phyloP scores from a whole-genome alignment of 257 asterid species.

The Solanum tarijense region DNA sequence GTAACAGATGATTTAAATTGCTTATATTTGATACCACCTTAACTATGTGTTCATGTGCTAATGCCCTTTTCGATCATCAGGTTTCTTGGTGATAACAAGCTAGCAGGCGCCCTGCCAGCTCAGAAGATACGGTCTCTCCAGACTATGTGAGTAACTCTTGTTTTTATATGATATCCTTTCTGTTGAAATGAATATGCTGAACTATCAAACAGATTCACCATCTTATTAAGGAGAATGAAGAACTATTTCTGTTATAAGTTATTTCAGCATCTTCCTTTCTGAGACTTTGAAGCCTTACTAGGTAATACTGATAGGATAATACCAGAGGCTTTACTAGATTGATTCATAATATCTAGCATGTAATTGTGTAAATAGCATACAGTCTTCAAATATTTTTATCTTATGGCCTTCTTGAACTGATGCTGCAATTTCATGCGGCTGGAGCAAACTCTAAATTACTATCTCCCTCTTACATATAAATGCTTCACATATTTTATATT shows the following conservation, averaged over 20 bases:
- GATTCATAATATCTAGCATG: background rate
- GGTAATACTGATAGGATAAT: background rate
- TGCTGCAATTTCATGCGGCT: no score
- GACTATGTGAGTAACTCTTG: slow-evolving; percentile 35
- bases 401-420: no score
- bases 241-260: background rate
- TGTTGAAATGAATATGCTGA: background rate
- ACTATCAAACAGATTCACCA: background rate
- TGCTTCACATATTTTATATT: no score
- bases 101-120: slow-evolving; percentile 50
- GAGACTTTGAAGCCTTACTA: background rate
- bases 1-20: slow-evolving; percentile 20
- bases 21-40: background rate
- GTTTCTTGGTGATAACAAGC: slow-evolving; percentile 72
- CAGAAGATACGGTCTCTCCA: slow-evolving; percentile 32
- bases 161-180: background rate
- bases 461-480: no score
- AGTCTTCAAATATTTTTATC: no score
- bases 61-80: slow-evolving; percentile 23
- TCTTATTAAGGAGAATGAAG: background rate
- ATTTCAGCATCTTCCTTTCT: background rate
- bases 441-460: no score
- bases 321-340: background rate
- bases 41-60: background rate
- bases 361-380: no score